Conservation (phyloP, 306 rosid species). For the Corylus heterophylla region DNA sequence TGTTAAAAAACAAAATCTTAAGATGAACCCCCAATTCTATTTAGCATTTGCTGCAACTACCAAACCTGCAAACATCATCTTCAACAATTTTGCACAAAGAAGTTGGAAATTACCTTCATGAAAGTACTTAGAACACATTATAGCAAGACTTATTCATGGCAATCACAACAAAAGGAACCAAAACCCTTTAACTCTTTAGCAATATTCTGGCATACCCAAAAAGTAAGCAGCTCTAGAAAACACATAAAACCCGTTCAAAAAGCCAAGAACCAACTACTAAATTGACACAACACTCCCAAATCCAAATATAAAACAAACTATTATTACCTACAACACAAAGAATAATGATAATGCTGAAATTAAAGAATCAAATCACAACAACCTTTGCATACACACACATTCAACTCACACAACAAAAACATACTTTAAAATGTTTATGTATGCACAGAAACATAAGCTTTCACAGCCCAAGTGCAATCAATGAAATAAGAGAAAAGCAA, state of each 20-base stretch:
- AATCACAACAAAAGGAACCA: not conserved
- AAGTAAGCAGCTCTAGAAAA: not conserved
- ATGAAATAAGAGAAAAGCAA: no score
- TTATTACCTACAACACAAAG: slow-evolving; percentile 29
- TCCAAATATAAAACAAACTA: slow-evolving; percentile 22
- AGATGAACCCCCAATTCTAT: no score
- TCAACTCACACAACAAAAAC: slow-evolving; percentile 27
- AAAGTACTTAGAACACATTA: not conserved
- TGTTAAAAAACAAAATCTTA: no score
- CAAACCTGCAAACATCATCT: no score
- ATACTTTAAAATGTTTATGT: no score
- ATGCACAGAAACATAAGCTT: no score
- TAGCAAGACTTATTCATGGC: not conserved
- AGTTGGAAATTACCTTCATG: not conserved
- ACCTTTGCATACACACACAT: slow-evolving; percentile 43
- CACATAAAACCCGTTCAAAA: not conserved
- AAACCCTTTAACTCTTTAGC: not conserved
- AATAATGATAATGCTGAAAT: slow-evolving; percentile 18
- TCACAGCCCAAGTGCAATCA: no score
- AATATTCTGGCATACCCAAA: slow-evolving; percentile 23
- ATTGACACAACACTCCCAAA: not conserved
- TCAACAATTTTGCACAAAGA: not conserved
- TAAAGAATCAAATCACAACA: slow-evolving; percentile 28
- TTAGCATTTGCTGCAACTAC: no score
- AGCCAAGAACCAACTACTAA: not conserved